A percentile compares a stretch with the other conserved stretches of the same genome.
phyloP scores from a whole-genome alignment of 768 basidiomycete species.

The Fomitopsis serialis region DNA sequence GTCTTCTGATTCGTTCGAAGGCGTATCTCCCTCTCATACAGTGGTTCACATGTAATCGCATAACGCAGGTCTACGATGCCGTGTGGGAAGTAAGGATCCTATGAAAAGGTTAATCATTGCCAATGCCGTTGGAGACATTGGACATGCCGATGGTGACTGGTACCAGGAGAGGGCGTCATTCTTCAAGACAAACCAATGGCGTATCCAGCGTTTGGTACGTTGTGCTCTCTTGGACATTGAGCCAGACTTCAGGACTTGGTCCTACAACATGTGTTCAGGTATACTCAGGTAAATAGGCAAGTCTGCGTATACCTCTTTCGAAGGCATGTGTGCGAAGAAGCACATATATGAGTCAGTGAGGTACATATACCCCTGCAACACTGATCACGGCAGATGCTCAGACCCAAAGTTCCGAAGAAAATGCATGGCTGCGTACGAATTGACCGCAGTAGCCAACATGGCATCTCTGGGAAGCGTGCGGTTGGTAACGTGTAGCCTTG shows the following conservation, averaged over 20 bases:
- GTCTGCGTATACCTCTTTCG: constrained; percentile 58
- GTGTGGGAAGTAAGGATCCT: constrained; percentile 98
- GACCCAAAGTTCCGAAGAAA: neutral
- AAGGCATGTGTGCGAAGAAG: constrained; percentile 95
- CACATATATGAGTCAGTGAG: constrained; percentile 90
- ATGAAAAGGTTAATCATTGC: neutral
- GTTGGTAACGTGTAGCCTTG: neutral
- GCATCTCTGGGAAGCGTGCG: constrained; percentile 57
- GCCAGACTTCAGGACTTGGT: constrained; percentile 90
- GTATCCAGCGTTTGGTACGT: constrained; percentile 87
- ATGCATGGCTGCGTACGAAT: constrained; percentile 56
- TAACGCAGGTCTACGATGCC: constrained; percentile 96
- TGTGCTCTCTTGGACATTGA: constrained; percentile 83
- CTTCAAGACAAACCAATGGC: constrained; percentile 95
- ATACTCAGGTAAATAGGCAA: neutral
- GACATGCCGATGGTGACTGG: constrained; percentile 75
- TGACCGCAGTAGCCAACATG: constrained; percentile 89
- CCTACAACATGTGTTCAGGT: constrained; percentile 38
- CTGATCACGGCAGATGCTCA: constrained; percentile 32
- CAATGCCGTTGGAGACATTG: constrained; percentile 1
- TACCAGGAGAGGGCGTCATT: constrained; percentile 98
- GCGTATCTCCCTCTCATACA: constrained; percentile 74
- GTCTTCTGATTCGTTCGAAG: constrained; percentile 79
- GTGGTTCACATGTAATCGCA: constrained; percentile 81
- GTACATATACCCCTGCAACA: constrained; percentile 97